A percentile compares a stretch with the other conserved stretches of the same genome.
Evolutionary conservation across 1,284 basidiomycete species (phyloP).

Genomic region (Abortiporus biennis): DNA sequence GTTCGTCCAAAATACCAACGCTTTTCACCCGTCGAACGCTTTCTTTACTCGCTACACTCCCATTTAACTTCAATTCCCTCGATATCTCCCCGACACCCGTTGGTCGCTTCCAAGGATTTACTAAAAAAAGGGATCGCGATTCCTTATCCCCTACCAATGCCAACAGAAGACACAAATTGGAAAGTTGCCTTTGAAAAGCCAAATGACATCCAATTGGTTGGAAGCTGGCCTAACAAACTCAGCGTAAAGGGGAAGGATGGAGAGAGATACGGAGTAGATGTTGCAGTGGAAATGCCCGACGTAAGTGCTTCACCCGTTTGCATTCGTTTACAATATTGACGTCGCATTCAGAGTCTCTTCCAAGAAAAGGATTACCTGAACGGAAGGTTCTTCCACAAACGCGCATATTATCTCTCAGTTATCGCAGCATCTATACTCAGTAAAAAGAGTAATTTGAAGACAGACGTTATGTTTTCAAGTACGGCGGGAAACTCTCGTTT

Average conservation of each 20-base stretch:
- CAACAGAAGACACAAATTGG: constrained; percentile 71
- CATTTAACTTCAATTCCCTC: constrained; percentile 54
- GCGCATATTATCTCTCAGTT: constrained; percentile 84
- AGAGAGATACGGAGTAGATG: constrained; percentile 67
- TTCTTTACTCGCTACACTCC: constrained; percentile 56
- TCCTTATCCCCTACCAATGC: constrained; percentile 58
- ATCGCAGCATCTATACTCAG: constrained; percentile 63
- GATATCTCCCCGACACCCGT: constrained; percentile 57
- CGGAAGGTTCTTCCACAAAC: constrained; percentile 89
- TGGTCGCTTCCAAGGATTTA: constrained; percentile 50
- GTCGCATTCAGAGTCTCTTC: constrained; percentile 57
- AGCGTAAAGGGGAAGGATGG: constrained; percentile 62
- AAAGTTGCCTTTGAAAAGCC: constrained; percentile 70
- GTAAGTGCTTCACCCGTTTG: constrained; percentile 36
- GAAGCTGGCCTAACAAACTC: constrained; percentile 70
- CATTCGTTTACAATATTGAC: constrained; percentile 5
- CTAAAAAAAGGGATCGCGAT: constrained; percentile 46
- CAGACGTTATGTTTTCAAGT: constrained; percentile 59
- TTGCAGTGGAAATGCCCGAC: constrained; percentile 84
- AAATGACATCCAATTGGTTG: constrained; percentile 61
- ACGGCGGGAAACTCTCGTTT: constrained; percentile 60
- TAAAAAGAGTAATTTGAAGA: constrained; percentile 36
- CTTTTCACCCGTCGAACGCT: constrained; percentile 52
- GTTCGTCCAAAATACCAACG: constrained; percentile 63
- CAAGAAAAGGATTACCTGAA: constrained; percentile 95